Percentiles rank a stretch among this genome's conserved stretches.
phyloP scores from a whole-genome alignment of 2,329 filamentous ascomycete species.

The Sarocladium oryzae region DNA sequence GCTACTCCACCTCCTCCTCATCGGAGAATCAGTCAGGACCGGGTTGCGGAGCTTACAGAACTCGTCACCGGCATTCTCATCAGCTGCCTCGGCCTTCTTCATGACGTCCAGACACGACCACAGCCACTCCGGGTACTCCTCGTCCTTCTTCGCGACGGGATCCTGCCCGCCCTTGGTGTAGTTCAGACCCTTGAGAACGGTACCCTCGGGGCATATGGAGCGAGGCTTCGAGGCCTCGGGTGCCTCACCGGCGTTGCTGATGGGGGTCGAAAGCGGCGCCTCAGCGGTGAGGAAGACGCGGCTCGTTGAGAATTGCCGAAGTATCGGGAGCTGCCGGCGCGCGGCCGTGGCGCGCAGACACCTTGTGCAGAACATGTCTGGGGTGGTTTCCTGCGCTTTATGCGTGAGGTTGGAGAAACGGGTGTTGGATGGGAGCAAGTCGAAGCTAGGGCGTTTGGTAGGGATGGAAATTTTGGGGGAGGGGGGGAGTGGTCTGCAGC shows the following conservation, averaged over 20 bases:
- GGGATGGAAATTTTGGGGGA: constrained; percentile 13
- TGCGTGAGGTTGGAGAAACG: constrained; percentile 20
- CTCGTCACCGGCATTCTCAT: constrained; percentile 59
- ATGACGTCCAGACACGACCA: constrained; percentile 64
- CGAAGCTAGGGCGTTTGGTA: constrained; percentile 7
- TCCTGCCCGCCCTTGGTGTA: constrained; percentile 68
- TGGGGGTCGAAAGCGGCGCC: constrained; percentile 29
- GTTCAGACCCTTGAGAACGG: constrained; percentile 66
- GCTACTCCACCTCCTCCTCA: too few species aligned
- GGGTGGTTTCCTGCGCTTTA: constrained; percentile 18
- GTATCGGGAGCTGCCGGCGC: constrained; percentile 22
- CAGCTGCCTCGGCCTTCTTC: constrained; percentile 45
- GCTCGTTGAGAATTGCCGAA: constrained; percentile 35
- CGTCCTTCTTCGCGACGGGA: constrained; percentile 66
- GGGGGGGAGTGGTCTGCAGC: background rate
- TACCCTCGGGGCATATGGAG: constrained; percentile 60
- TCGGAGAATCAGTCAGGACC: background rate
- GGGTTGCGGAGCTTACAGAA: constrained; percentile 57
- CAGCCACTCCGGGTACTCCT: constrained; percentile 74
- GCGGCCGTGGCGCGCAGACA: constrained; percentile 41
- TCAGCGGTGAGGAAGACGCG: constrained; percentile 29
- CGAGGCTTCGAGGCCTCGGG: constrained; percentile 22
- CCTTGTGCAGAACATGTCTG: constrained; percentile 36
- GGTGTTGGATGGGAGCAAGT: constrained; percentile 16
- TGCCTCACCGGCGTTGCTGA: constrained; percentile 24